Evolutionary conservation across 2,329 filamentous ascomycete species (phyloP), one percentile per base, ranked within the genome.

Genomic region (Microcyclosporella mali): DNA sequence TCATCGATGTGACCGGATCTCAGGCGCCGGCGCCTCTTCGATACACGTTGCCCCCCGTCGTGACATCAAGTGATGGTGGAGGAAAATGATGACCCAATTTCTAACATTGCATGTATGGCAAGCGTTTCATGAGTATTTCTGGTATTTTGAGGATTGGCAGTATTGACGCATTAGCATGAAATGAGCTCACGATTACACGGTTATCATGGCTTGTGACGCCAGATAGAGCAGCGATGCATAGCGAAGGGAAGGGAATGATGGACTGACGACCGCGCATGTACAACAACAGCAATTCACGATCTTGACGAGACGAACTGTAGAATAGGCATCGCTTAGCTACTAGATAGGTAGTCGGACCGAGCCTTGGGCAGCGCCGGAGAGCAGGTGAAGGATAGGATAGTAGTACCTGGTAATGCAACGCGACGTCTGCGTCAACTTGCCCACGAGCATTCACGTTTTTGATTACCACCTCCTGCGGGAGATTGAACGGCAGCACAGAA

Each of bases 31-130:
- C 37, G 7, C 43, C 49, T 2, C 47, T 46, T 18, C 50, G 56
- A 35, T 60, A 56, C 41, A 58, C 45, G 2, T 38, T 62, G 9
- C 59, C 59, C 14, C 58, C 59, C 3, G 58, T 62, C 9, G 42
- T 60, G n/a, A 59, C 57, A 3, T 48, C 57, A 10, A 47, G 56
- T 3, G 57, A 60, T 33, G 33, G 32, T 19, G 38, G 45, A n/a
- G 45, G 50, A 40, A 37, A 47, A 46, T 50, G 45, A 51, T n/a
- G n/a, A 6, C n/a, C 11, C 11, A 4, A 4, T 32, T 32, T 14
- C 18, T 39, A 17, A 10, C n/a, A 12, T 18, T 10, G 28, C 14
- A 31, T 39, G n/a, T 30, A 10, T 21, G 17, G 12, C n/a, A n/a
- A 30, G 37, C 21, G 14, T 30, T 39, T 11, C 37, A 30, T 39